Evolutionary conservation across 805 yeast genomes (phyloP).

Genomic region (Metschnikowia dekortorum): DNA sequence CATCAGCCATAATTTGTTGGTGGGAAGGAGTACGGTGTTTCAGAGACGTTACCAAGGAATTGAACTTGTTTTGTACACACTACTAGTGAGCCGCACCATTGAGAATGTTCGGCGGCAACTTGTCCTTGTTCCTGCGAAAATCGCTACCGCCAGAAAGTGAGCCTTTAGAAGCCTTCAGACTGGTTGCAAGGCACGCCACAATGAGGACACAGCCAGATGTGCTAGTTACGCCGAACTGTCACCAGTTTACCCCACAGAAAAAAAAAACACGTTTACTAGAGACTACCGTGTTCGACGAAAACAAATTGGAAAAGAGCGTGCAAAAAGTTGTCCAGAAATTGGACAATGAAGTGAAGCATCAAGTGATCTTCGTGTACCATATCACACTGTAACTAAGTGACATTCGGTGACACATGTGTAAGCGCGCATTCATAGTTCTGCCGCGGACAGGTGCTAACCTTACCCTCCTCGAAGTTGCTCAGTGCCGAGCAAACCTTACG

Average conservation of each 20-base stretch:
- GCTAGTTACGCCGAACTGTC: neutral
- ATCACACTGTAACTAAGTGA: too few species aligned
- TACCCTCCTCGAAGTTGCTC: too few species aligned
- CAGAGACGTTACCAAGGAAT: neutral
- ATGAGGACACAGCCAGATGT: neutral
- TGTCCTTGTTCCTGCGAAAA: neutral
- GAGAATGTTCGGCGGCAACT: constrained; percentile 1
- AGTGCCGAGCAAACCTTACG: too few species aligned
- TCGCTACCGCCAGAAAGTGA: neutral
- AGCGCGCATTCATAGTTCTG: too few species aligned
- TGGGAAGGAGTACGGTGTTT: neutral
- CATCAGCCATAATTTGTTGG: constrained; percentile 5
- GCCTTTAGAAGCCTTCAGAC: too few species aligned
- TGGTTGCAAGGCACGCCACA: neutral
- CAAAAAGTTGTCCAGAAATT: too few species aligned
- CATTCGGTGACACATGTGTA: too few species aligned
- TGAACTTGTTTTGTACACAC: neutral
- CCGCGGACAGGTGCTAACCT: too few species aligned
- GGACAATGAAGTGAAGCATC: too few species aligned
- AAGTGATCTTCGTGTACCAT: too few species aligned
- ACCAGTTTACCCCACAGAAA: neutral
- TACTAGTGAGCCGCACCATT: neutral
- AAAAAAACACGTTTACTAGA: neutral
- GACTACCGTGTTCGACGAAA: too few species aligned
- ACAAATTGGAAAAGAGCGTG: neutral